Conservation (phyloP, 2,329 filamentous ascomycete species). For the Exophiala calicioides region DNA sequence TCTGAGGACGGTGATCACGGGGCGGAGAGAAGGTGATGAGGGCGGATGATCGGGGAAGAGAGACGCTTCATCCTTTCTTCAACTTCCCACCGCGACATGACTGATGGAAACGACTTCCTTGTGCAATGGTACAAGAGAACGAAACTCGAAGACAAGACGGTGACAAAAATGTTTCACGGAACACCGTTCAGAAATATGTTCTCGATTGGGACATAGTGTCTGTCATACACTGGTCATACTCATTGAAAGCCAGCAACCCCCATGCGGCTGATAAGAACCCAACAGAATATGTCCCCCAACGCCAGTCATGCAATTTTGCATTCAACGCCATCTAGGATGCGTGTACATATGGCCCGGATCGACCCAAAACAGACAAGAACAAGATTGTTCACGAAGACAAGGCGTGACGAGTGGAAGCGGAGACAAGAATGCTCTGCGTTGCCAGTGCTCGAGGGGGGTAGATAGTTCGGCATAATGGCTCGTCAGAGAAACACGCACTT, state of each 20-base stretch:
- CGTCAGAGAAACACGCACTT: slow-evolving; percentile 77
- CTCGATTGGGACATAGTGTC: background rate
- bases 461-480: too few relatives aligned
- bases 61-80: too few relatives aligned
- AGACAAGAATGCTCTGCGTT: too few relatives aligned
- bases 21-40: background rate
- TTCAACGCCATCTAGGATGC: slow-evolving; percentile 11
- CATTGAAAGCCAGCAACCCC: slow-evolving; percentile 7
- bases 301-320: slow-evolving; percentile 22
- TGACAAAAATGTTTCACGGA: background rate
- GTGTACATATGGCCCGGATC: slow-evolving; percentile 4
- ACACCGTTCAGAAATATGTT: slow-evolving; percentile 2
- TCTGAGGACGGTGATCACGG: background rate
- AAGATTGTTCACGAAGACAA: slow-evolving; percentile 4
- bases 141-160: background rate
- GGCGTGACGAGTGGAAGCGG: too few relatives aligned
- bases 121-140: background rate
- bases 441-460: too few relatives aligned
- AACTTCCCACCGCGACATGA: background rate
- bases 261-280: too few relatives aligned
- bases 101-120: background rate
- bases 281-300: too few relatives aligned
- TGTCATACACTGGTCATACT: slow-evolving; percentile 4
- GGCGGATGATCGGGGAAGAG: too few relatives aligned
- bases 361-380: slow-evolving; percentile 10